These are phyloP conservation scores for Penicillium tannophilum DNA, from an alignment of 495 filamentous ascomycete species.

Conservation along the genomic window DNA sequence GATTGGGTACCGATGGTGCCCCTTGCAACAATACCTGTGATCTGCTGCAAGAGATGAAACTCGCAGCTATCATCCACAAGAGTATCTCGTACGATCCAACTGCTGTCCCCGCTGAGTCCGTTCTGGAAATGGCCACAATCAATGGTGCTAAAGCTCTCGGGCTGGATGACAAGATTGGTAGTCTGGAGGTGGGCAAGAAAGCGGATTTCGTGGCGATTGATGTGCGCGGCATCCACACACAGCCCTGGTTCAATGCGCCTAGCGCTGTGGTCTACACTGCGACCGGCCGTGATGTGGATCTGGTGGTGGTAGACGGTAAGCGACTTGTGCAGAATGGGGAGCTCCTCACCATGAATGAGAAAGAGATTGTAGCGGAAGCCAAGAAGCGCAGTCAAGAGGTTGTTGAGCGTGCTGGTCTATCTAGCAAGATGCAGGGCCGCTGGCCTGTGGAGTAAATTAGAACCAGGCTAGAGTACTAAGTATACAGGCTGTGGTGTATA, in stretches of 20 bases:
- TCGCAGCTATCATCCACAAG: slow-evolving; percentile 55
- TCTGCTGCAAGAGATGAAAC: slow-evolving; percentile 54
- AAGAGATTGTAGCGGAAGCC: slow-evolving; percentile 37
- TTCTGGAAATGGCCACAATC: slow-evolving; percentile 57
- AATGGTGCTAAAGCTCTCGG: slow-evolving; percentile 56
- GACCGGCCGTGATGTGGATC: slow-evolving; percentile 50
- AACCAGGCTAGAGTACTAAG: not conserved
- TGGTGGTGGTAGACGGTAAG: slow-evolving; percentile 51
- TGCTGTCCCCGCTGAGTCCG: slow-evolving; percentile 46
- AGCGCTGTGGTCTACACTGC: slow-evolving; percentile 52
- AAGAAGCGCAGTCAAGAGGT: slow-evolving; percentile 41
- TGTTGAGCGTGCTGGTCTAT: slow-evolving; percentile 43
- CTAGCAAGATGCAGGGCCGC: slow-evolving; percentile 36
- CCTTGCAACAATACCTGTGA: slow-evolving; percentile 56
- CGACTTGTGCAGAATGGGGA: slow-evolving; percentile 41
- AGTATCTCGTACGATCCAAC: slow-evolving; percentile 48
- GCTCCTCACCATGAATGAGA: slow-evolving; percentile 37
- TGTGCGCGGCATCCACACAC: slow-evolving; percentile 34
- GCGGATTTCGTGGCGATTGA: slow-evolving; percentile 56
- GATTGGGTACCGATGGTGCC: slow-evolving; percentile 51
- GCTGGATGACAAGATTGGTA: slow-evolving; percentile 45
- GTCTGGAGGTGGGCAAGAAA: slow-evolving; percentile 56
- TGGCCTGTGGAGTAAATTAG: slow-evolving; percentile 36
- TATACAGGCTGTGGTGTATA: not conserved
- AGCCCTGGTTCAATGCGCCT: slow-evolving; percentile 44